These are phyloP conservation scores for Papilionanthe hybrid DNA, from an alignment of 116 monocot species.

Conservation along the genomic window DNA sequence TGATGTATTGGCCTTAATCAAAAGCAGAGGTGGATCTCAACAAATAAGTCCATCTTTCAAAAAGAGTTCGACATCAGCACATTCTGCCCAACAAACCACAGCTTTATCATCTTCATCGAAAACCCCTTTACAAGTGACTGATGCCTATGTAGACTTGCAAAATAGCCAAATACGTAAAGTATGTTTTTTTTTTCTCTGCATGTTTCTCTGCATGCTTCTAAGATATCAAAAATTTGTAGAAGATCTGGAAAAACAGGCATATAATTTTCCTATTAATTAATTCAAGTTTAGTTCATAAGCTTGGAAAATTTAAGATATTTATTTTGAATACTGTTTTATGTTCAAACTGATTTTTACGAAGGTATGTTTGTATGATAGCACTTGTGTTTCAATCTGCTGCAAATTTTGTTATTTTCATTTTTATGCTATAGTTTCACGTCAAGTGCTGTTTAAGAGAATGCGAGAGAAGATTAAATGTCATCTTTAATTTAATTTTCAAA, in stretches of 20 bases:
- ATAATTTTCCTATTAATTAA: neutral
- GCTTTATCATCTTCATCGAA: slow-evolving; percentile 19
- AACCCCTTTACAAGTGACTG: slow-evolving; percentile 1
- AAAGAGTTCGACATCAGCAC: slow-evolving; percentile 19
- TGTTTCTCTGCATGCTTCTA: slow-evolving; percentile 3
- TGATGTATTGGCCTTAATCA: slow-evolving; percentile 73
- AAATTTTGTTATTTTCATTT: neutral
- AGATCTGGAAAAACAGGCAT: neutral
- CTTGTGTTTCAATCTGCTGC: neutral
- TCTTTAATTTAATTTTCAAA: neutral
- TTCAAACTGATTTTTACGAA: neutral
- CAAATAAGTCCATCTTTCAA: slow-evolving; percentile 30
- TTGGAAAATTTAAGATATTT: neutral
- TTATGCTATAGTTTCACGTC: neutral
- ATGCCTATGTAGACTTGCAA: slow-evolving; percentile 70
- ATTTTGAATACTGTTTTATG: neutral
- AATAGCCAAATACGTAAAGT: slow-evolving; percentile 92
- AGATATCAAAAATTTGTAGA: neutral
- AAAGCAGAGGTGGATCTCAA: slow-evolving; percentile 41
- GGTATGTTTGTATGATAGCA: neutral
- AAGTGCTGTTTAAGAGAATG: neutral
- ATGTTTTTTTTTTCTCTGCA: slow-evolving; percentile 16
- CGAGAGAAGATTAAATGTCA: neutral
- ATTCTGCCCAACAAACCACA: slow-evolving; percentile 13
- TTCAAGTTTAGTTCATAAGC: neutral